Evolutionary conservation across 805 yeast species (phyloP).

Genomic region (Candida orba): DNA sequence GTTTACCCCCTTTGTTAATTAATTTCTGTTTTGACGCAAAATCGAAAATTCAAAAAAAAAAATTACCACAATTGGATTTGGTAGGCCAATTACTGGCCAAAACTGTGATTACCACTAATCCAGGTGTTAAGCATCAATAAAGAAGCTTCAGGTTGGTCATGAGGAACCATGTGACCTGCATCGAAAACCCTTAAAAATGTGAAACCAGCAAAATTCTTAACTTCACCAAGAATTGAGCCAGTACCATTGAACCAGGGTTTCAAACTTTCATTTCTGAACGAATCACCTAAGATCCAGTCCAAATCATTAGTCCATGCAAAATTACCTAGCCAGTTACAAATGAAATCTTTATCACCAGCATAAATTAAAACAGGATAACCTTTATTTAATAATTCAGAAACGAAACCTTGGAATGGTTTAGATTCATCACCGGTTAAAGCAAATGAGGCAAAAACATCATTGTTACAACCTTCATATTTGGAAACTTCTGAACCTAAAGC

Average conservation of each 20-base stretch:
- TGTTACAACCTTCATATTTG: slow-evolving; percentile 58
- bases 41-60: too few species aligned
- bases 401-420: slow-evolving; percentile 73
- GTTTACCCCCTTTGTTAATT: background rate
- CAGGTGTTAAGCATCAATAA: slow-evolving; percentile 68
- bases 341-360: slow-evolving; percentile 93
- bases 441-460: slow-evolving; percentile 62
- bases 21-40: background rate
- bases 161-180: slow-evolving; percentile 93
- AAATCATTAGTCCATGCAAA: slow-evolving; percentile 65
- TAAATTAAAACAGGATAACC: slow-evolving; percentile 77
- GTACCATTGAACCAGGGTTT: slow-evolving; percentile 34
- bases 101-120: slow-evolving; percentile 43
- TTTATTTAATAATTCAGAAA: slow-evolving; percentile 59
- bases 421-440: slow-evolving; percentile 75
- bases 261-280: slow-evolving; percentile 37
- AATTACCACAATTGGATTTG: background rate
- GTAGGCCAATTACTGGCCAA: slow-evolving; percentile 5
- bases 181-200: slow-evolving; percentile 71
- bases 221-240: slow-evolving; percentile 55
- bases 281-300: slow-evolving; percentile 52
- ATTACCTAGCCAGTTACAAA: slow-evolving; percentile 91
- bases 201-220: slow-evolving; percentile 62
- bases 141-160: slow-evolving; percentile 72
- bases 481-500: slow-evolving; percentile 85